Evolutionary conservation across 768 basidiomycete species (phyloP).

Genomic region (Boletus patriciae): DNA sequence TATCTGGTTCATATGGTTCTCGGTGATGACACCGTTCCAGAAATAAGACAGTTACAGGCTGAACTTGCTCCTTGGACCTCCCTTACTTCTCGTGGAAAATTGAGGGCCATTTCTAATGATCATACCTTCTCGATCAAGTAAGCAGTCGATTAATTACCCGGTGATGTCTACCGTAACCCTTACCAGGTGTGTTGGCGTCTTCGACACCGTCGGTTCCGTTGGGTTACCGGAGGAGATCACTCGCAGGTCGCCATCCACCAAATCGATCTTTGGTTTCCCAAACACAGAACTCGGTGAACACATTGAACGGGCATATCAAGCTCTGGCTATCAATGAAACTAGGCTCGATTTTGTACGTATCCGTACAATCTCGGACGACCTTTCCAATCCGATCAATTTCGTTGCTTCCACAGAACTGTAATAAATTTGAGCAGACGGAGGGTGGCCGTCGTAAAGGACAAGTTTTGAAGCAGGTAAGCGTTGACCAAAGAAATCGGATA

Average conservation of each 20-base stretch:
- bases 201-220: slow-evolving; percentile 74
- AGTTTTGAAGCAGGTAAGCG: slow-evolving; percentile 56
- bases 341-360: slow-evolving; percentile 64
- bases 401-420: slow-evolving; percentile 45
- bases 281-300: slow-evolving; percentile 61
- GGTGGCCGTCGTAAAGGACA: slow-evolving; percentile 55
- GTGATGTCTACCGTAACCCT: slow-evolving; percentile 1
- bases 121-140: slow-evolving; percentile 64
- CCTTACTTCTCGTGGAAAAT: slow-evolving; percentile 51
- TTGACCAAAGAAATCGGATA: neutral
- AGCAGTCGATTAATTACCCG: slow-evolving; percentile 11
- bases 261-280: slow-evolving; percentile 63
- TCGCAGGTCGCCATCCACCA: slow-evolving; percentile 42
- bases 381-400: neutral
- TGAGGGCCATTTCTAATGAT: slow-evolving; percentile 46
- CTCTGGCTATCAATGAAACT: slow-evolving; percentile 66
- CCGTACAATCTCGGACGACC: neutral
- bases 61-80: slow-evolving; percentile 56
- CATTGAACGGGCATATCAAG: slow-evolving; percentile 65
- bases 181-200: slow-evolving; percentile 66
- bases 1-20: neutral
- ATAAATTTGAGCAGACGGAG: slow-evolving; percentile 61
- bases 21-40: slow-evolving; percentile 21
- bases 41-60: slow-evolving; percentile 40
- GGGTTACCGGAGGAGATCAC: slow-evolving; percentile 69